phyloP scores from a whole-genome alignment of 2,329 filamentous ascomycete species.

The Pseudonectria buxi region DNA sequence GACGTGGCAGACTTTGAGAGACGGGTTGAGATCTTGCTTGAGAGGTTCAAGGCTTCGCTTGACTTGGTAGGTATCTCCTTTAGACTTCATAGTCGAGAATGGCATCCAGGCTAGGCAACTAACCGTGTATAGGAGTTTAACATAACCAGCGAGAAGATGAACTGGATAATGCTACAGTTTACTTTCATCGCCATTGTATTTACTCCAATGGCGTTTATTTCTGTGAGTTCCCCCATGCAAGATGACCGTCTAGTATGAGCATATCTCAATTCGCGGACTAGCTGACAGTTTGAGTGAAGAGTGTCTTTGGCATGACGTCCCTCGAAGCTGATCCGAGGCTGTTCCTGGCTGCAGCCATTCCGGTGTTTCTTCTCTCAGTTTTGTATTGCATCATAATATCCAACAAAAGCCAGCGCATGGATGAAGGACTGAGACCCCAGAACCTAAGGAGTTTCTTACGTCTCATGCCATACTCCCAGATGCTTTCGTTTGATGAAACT shows the following conservation, averaged over 20 bases:
- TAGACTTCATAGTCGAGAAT: not conserved
- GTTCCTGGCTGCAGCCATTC: constrained; percentile 1
- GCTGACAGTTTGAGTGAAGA: too few relatives aligned
- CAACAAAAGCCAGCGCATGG: constrained; percentile 1
- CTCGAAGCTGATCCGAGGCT: constrained; percentile 3
- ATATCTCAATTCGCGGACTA: not conserved
- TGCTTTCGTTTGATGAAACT: too few relatives aligned
- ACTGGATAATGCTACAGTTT: constrained; percentile 7
- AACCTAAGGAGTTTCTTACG: not conserved
- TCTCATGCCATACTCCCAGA: constrained; percentile 1
- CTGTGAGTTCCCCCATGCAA: not conserved
- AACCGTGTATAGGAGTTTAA: not conserved
- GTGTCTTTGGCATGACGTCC: constrained; percentile 6
- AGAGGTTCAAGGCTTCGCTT: constrained; percentile 2
- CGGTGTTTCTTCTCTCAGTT: constrained; percentile 1
- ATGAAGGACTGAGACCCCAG: constrained; percentile 1
- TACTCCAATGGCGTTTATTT: constrained; percentile 3
- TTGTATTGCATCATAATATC: constrained; percentile 2
- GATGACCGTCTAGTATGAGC: not conserved
- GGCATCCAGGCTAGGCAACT: too few relatives aligned
- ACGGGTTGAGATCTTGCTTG: constrained; percentile 3
- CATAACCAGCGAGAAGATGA: constrained; percentile 4
- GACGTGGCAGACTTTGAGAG: constrained; percentile 2
- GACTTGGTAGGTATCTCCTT: constrained; percentile 1
- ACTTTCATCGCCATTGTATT: constrained; percentile 5